Evolutionary conservation across 176 grass and related monocot genomes (phyloP).

Genomic region (Guadua angustifolia): DNA sequence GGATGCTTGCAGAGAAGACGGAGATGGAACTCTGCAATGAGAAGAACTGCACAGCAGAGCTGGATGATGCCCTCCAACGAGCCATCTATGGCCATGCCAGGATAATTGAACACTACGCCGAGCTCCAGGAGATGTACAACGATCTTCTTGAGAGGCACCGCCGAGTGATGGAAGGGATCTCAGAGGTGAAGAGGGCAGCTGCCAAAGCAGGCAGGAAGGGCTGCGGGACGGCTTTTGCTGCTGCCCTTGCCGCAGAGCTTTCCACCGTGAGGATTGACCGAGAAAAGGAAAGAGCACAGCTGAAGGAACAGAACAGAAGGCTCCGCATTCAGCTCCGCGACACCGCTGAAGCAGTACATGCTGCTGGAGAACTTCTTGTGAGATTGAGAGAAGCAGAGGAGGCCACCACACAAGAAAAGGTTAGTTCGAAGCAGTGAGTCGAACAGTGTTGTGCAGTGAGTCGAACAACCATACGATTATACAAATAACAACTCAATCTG

Average conservation of each 20-base stretch:
- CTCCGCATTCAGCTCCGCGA: slow-evolving; percentile 92
- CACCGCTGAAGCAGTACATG: slow-evolving; percentile 95
- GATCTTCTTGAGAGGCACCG: slow-evolving; percentile 81
- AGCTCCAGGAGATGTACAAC: slow-evolving; percentile 88
- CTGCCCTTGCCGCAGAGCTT: slow-evolving; percentile 83
- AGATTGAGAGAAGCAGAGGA: slow-evolving; percentile 91
- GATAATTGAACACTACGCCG: slow-evolving; percentile 89
- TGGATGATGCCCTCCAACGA: slow-evolving; percentile 83
- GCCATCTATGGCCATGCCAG: slow-evolving; percentile 81
- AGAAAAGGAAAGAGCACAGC: slow-evolving; percentile 77
- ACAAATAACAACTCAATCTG: neutral
- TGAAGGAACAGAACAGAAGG: slow-evolving; percentile 97
- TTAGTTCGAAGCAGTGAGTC: slow-evolving; percentile 19
- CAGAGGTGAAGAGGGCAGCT: slow-evolving; percentile 83
- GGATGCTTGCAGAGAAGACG: slow-evolving; percentile 79
- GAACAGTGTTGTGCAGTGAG: neutral
- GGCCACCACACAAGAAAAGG: slow-evolving; percentile 68
- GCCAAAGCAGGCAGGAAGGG: slow-evolving; percentile 84
- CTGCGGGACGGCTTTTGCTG: slow-evolving; percentile 82
- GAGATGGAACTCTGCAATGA: slow-evolving; percentile 73
- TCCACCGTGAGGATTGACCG: slow-evolving; percentile 88
- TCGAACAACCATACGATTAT: neutral
- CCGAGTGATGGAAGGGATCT: slow-evolving; percentile 77
- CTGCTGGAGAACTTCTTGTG: slow-evolving; percentile 90
- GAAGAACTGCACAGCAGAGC: slow-evolving; percentile 83